A percentile compares a stretch with the other conserved stretches of the same genome.
Conservation (phyloP, 192 early-diverging fungal species). For the Podila minutissima region DNA sequence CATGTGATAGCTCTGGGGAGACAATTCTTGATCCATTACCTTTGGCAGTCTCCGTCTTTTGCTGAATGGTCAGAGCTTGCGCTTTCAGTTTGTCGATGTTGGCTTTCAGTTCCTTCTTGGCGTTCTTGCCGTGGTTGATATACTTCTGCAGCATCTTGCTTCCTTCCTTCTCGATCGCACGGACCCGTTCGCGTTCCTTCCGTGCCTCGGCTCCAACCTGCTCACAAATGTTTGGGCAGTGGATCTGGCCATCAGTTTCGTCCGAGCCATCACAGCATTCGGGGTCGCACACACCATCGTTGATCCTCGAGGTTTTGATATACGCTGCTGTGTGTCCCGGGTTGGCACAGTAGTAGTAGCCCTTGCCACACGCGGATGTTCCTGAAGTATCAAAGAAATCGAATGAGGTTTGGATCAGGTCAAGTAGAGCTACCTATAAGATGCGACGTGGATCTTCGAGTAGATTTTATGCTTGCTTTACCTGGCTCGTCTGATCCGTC, state of each 20-base stretch:
- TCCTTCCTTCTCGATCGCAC: conserved; percentile 20
- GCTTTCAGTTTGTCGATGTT: conserved; percentile 18
- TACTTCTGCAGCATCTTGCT: conserved; percentile 36
- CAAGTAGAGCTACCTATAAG: too few species aligned
- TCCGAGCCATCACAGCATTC: conserved; percentile 98
- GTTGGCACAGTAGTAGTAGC: conserved; percentile 87
- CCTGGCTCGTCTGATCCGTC: conserved; percentile 98
- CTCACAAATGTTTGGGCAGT: conserved; percentile 81
- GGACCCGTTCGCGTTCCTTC: conserved; percentile 19
- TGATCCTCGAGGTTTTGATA: conserved; percentile 79
- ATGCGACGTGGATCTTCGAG: background rate
- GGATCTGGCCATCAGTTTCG: conserved; percentile 68
- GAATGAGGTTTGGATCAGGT: background rate
- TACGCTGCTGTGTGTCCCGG: conserved; percentile 73
- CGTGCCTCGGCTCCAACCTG: conserved; percentile 58
- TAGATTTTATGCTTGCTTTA: conserved; percentile 19
- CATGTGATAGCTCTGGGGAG: too few species aligned
- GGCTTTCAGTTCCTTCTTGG: conserved; percentile 14
- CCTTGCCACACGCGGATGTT: conserved; percentile 89
- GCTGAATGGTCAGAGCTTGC: conserved; percentile 4
- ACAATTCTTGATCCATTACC: conserved; percentile 12
- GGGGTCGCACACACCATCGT: conserved; percentile 95
- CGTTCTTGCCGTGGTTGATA: conserved; percentile 29
- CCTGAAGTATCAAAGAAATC: conserved; percentile 54
- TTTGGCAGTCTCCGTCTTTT: conserved; percentile 22